phyloP scores from a whole-genome alignment of 2,329 filamentous ascomycete species.

The Trichoderma semiorbis region DNA sequence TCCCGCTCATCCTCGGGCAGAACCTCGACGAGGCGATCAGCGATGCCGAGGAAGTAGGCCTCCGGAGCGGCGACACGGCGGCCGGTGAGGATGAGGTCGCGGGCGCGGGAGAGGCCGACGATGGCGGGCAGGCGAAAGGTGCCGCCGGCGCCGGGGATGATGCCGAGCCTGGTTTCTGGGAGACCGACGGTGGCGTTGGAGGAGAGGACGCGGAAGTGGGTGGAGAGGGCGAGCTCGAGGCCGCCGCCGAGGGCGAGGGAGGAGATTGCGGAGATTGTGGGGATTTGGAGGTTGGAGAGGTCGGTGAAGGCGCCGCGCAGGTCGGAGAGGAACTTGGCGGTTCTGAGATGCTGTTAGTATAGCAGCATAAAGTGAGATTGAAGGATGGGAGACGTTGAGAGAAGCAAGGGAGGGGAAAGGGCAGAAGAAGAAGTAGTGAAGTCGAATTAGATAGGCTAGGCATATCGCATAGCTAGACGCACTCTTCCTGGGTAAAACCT shows the following conservation, averaged over 20 bases:
- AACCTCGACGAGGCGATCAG: constrained; percentile 84
- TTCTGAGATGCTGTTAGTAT: constrained; percentile 51
- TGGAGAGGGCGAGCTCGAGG: constrained; percentile 86
- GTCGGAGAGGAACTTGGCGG: constrained; percentile 69
- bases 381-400: not conserved
- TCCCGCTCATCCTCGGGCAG: constrained; percentile 52
- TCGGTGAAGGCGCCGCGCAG: constrained; percentile 73
- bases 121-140: constrained; percentile 82
- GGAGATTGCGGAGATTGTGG: constrained; percentile 83
- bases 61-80: constrained; percentile 79
- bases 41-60: constrained; percentile 87
- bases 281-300: constrained; percentile 74
- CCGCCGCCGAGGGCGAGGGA: constrained; percentile 88
- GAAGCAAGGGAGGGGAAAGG: not conserved
- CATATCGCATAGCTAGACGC: constrained; percentile 29
- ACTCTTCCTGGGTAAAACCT: constrained; percentile 76
- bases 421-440: too few species aligned
- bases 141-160: constrained; percentile 91
- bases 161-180: constrained; percentile 88
- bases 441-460: not conserved
- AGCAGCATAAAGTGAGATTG: not conserved
- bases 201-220: constrained; percentile 82
- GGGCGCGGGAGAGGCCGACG: constrained; percentile 75
- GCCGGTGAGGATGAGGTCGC: constrained; percentile 87
- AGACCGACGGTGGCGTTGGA: constrained; percentile 76